Evolutionary conservation across 768 basidiomycete species (phyloP).

Genomic region (Imleria badia): DNA sequence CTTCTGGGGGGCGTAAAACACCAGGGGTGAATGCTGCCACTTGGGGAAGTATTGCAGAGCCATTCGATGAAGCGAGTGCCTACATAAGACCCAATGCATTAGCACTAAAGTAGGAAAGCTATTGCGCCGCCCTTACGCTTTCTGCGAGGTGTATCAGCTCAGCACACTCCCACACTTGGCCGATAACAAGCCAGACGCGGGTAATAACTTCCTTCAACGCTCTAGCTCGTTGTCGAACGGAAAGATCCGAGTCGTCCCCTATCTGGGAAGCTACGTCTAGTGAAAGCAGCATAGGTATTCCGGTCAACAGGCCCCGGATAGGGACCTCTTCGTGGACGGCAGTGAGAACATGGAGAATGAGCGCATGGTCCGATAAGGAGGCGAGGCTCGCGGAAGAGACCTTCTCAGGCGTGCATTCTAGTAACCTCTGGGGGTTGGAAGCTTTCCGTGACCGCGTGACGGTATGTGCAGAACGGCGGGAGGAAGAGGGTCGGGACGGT

Average conservation of each 20-base stretch:
- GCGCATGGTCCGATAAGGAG: constrained; percentile 70
- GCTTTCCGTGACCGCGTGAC: constrained; percentile 56
- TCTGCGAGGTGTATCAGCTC: constrained; percentile 55
- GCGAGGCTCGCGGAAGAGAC: constrained; percentile 51
- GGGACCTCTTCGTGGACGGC: constrained; percentile 74
- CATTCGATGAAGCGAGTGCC: constrained; percentile 47
- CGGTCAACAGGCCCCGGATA: constrained; percentile 68
- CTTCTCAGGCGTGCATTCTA: constrained; percentile 47
- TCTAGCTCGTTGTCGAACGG: constrained; percentile 43
- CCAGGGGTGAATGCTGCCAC: constrained; percentile 37
- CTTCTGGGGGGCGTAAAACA: constrained; percentile 44
- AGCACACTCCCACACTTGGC: constrained; percentile 63
- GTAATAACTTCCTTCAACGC: constrained; percentile 64
- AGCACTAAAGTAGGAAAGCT: constrained; percentile 14
- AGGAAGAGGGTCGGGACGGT: constrained; percentile 36
- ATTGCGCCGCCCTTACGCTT: constrained; percentile 43
- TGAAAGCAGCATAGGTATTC: constrained; percentile 85
- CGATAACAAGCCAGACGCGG: constrained; percentile 67
- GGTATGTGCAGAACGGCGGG: constrained; percentile 49
- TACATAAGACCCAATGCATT: constrained; percentile 24
- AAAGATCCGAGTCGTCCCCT: constrained; percentile 40
- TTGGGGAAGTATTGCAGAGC: constrained; percentile 38
- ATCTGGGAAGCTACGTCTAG: constrained; percentile 54
- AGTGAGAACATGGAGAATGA: constrained; percentile 65
- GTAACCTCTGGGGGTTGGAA: constrained; percentile 51